Base-by-base conservation (phyloP, 768 basidiomycete genomes). In the Podaxis sp. region DNA sequence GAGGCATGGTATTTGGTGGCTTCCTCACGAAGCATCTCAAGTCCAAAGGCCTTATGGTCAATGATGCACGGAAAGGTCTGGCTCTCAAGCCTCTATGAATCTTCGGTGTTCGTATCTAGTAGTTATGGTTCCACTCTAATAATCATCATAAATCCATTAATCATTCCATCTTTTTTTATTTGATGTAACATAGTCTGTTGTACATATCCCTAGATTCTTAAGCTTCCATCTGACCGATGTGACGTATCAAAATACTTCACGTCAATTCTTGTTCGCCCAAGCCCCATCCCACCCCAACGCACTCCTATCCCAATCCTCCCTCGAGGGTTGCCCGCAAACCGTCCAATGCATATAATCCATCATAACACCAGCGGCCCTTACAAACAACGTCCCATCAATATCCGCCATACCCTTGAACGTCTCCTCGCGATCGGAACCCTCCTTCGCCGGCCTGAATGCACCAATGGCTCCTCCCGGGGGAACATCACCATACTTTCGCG, bases 211-310 rank as follows among this genome's bases (percentile, higher is more conserved):
- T 7, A n/a, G 6, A 46, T 20, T 8, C 10, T 33, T 8, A 33
- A 33, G 33, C 33, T 33, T 33, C 10, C 33, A 33, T 33, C 33
- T 33, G 33, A 33, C 8, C 33, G 8, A 33, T 46, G 40, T 17
- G 40, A 22, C 44, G 6, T 46, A n/a, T 8, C 20, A n/a, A 46
- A 17, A 46, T 46, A n/a, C 44, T n/a, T 46, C 44, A 46, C 5
- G 33, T 67, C 55, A 72, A 68, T 80, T 74, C 22, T 68, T 69
- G 30, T 68, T 60, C 12, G 72, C 77, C 87, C 86, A 87, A 11
- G 85, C 83, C 8, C 79, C 84, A 61, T 87, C 84, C 84, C 85
- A 87, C 0, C 85, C 86, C 44, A 86, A 72, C 2, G 78, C 85
- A 69, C 82, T 84, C 30, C 78, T 63, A 71, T 87, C 86, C 87